These are phyloP conservation scores for Malus hybrid DNA, from an alignment of 331 rosid species.

Conservation along the genomic window DNA sequence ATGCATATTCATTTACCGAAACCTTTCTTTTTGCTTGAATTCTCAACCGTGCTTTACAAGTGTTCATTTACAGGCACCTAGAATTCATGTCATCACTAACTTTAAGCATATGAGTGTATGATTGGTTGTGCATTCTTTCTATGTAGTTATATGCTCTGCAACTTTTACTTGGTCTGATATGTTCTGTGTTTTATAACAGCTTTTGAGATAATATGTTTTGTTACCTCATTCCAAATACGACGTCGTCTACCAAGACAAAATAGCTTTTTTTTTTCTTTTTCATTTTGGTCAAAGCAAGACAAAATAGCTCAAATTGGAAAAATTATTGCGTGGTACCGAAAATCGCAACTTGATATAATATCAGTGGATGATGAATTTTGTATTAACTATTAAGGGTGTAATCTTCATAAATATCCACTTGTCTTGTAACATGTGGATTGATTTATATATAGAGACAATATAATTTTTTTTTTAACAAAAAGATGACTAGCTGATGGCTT, in stretches of 20 bases:
- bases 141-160: conserved; percentile 1
- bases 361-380: too few species aligned
- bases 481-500: too few species aligned
- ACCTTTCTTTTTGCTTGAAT: conserved; percentile 29
- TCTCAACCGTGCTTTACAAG: conserved; percentile 15
- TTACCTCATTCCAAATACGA: neutral
- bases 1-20: conserved; percentile 34
- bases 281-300: neutral
- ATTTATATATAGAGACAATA: too few species aligned
- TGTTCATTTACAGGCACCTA: conserved; percentile 26
- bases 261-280: too few species aligned
- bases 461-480: too few species aligned
- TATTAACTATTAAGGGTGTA: too few species aligned
- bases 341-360: too few species aligned
- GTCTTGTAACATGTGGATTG: too few species aligned
- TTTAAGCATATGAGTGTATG: conserved; percentile 21
- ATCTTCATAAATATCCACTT: too few species aligned
- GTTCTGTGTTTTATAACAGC: neutral
- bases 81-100: conserved; percentile 17
- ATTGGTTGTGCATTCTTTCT: conserved; percentile 1
- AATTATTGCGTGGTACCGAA: too few species aligned
- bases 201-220: neutral
- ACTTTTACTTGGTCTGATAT: neutral
- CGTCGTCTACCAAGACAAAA: too few species aligned
- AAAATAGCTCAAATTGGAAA: neutral